phyloP scores from a whole-genome alignment of 768 basidiomycete genomes.

The Butyriboletus loyo region DNA sequence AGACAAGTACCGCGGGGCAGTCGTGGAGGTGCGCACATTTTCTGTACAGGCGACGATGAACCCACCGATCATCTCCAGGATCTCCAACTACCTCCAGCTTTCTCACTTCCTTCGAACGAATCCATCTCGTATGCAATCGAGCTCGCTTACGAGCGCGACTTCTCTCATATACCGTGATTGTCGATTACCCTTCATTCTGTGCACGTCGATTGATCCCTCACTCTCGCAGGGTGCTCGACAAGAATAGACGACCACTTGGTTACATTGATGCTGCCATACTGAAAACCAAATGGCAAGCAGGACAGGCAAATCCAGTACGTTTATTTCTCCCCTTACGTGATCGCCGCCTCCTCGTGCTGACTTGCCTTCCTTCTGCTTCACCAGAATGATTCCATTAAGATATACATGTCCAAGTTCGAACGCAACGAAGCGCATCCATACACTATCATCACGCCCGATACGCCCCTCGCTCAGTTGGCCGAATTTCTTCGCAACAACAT shows the following conservation, averaged over 20 bases:
- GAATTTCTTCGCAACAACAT: slow-evolving; percentile 68
- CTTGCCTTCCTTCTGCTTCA: neutral
- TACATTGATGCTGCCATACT: slow-evolving; percentile 77
- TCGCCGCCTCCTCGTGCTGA: neutral
- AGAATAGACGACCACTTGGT: slow-evolving; percentile 70
- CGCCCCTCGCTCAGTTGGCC: slow-evolving; percentile 79
- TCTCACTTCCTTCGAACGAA: slow-evolving; percentile 70
- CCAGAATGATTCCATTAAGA: slow-evolving; percentile 67
- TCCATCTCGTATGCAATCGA: slow-evolving; percentile 75
- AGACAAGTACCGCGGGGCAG: slow-evolving; percentile 82
- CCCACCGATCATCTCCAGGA: slow-evolving; percentile 32
- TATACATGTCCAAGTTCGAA: slow-evolving; percentile 74
- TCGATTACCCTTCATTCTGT: slow-evolving; percentile 15
- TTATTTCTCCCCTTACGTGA: neutral
- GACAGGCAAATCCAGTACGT: slow-evolving; percentile 66
- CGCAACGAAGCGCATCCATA: slow-evolving; percentile 64
- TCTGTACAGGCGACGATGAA: neutral
- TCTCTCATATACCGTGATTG: slow-evolving; percentile 85
- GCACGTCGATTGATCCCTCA: neutral
- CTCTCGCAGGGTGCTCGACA: slow-evolving; percentile 64
- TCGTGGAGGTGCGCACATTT: slow-evolving; percentile 67
- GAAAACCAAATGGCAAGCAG: slow-evolving; percentile 77
- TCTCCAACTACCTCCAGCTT: slow-evolving; percentile 83
- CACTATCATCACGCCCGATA: slow-evolving; percentile 75
- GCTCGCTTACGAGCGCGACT: slow-evolving; percentile 90